Evolutionary conservation across 768 basidiomycete genomes (phyloP), one percentile per base, ranked within the genome.

Genomic region (Lactifluus volemus): DNA sequence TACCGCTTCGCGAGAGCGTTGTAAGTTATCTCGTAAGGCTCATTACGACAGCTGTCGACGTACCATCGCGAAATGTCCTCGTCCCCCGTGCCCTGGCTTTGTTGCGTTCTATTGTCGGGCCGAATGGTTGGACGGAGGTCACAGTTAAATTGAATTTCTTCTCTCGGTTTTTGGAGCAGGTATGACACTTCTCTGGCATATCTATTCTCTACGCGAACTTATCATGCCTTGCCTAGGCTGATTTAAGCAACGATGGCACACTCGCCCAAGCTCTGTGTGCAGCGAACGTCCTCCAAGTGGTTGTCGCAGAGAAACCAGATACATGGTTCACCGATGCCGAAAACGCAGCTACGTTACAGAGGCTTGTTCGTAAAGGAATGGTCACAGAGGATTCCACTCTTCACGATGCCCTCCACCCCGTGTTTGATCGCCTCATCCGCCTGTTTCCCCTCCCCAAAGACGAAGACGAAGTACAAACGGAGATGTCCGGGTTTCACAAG

Each of bases 11-110:
- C 32, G 96, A 98, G 73, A 87, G 86, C 61, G 89, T 97, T 75
- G 88, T 98, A 64, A 94, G 92, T 75, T 97, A 94, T 73, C 81
- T 99, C 38, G 85, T 99, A n/a, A 87, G 96, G 50, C 79, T 98
- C 49, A 85, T 90, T 9, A 91, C 91, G 15, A 80, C 82, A 34
- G 74, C 80, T 1, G 78, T 83, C 58, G 84, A 87, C 57, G 78
- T 78, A n/a, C 72, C 78, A 6, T 71, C 73, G 30, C 74, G 70
- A 52, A 65, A 62, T 21, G 72, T 74, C 15, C 75, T 89, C 17
- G 74, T 86, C 47, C 83, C 86, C 25, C 81, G 85, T 59, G 84
- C 86, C 1, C 74, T 91, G 36, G 70, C 77, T 0, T 72, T 90
- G 30, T 77, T 99, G 53, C 85, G 88, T 67, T 78, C 81, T 64